These are phyloP conservation scores for Mycena vulgaris DNA, from an alignment of 768 basidiomycete genomes.

Conservation along the genomic window DNA sequence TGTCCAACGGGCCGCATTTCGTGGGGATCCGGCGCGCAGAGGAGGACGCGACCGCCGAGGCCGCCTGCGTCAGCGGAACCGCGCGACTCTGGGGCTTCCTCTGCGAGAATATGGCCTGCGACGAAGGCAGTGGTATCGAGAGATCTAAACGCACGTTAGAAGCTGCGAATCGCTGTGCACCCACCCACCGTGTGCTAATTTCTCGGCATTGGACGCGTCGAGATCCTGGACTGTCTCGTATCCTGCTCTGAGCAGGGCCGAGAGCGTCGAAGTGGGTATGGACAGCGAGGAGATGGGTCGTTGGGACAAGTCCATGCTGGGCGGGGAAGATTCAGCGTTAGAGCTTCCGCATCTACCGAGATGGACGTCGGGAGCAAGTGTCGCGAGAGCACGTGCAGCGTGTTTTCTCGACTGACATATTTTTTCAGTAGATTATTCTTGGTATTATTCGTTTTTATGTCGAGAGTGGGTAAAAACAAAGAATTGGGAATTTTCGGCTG, in stretches of 20 bases:
- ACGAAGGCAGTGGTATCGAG: slow-evolving; percentile 60
- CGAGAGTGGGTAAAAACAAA: no score
- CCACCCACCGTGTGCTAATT: slow-evolving; percentile 64
- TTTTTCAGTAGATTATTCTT: no score
- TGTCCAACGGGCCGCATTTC: slow-evolving; percentile 66
- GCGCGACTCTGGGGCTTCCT: slow-evolving; percentile 51
- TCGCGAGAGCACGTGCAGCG: no score
- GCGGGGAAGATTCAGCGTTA: no score
- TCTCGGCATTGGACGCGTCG: slow-evolving; percentile 56
- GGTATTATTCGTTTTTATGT: no score
- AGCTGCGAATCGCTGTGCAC: background rate
- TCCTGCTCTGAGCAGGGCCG: slow-evolving; percentile 65
- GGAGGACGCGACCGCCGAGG: slow-evolving; percentile 58
- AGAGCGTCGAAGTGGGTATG: slow-evolving; percentile 62
- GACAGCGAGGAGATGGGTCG: slow-evolving; percentile 62
- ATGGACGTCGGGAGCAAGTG: no score
- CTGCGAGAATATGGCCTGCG: slow-evolving; percentile 62
- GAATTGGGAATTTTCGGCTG: no score
- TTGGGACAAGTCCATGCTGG: slow-evolving; percentile 19
- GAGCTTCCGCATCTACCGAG: no score
- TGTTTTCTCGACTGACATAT: no score
- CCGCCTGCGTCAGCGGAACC: slow-evolving; percentile 69
- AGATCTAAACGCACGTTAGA: slow-evolving; percentile 59
- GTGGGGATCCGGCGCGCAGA: slow-evolving; percentile 55
- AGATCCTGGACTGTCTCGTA: slow-evolving; percentile 74